These are phyloP conservation scores for Globisporangium polare DNA, from an alignment of 352 stramenopile genomes.

Conservation along the genomic window DNA sequence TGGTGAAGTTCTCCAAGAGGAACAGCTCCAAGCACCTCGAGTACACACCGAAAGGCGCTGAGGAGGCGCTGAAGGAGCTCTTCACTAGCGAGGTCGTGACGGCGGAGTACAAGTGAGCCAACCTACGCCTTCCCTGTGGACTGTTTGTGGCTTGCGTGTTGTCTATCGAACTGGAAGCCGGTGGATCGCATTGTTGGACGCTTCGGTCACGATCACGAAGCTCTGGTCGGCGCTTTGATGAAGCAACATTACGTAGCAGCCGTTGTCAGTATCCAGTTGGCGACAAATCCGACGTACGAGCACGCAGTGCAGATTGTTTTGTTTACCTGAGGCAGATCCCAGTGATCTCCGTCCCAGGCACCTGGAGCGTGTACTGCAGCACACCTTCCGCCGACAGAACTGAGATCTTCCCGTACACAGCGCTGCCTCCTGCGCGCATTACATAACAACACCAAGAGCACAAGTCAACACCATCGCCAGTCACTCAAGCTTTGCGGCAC, in stretches of 20 bases:
- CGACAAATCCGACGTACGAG: too few relatives aligned
- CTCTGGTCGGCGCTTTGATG: slow-evolving; percentile 40
- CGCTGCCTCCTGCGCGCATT: slow-evolving; percentile 28
- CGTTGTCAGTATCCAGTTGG: neutral
- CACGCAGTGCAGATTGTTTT: too few relatives aligned
- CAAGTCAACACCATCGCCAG: too few relatives aligned
- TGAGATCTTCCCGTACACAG: slow-evolving; percentile 55
- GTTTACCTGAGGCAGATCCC: slow-evolving; percentile 66
- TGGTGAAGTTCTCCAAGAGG: slow-evolving; percentile 90
- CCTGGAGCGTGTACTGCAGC: slow-evolving; percentile 42
- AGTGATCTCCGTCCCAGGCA: slow-evolving; percentile 71
- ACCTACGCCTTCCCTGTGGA: too few relatives aligned
- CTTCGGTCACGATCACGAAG: slow-evolving; percentile 70
- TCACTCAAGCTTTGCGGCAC: too few relatives aligned
- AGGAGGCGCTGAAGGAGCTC: slow-evolving; percentile 81
- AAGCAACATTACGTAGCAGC: neutral
- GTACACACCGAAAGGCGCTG: slow-evolving; percentile 79
- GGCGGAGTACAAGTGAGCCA: slow-evolving; percentile 13
- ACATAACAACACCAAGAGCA: neutral
- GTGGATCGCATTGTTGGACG: slow-evolving; percentile 70
- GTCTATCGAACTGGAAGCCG: slow-evolving; percentile 31
- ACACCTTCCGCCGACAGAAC: slow-evolving; percentile 48
- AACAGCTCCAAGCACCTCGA: slow-evolving; percentile 88
- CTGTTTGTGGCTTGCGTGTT: neutral
- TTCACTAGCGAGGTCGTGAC: slow-evolving; percentile 52